Evolutionary conservation across 441 rosid genomes (phyloP), one percentile per base, ranked within the genome.

Genomic region (Gossypium aridum): DNA sequence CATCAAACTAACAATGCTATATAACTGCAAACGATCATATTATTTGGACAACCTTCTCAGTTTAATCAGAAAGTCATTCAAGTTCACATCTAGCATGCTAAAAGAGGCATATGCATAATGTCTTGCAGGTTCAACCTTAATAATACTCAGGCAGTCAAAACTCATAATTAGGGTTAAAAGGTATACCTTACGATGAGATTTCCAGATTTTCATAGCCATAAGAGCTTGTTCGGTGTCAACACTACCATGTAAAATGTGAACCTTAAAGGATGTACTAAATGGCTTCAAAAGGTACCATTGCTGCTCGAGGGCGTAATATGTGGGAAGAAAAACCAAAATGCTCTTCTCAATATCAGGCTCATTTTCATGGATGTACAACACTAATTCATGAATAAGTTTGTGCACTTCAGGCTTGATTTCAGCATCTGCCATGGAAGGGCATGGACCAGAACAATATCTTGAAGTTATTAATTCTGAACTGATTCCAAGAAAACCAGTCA

Each of bases 311-410:
- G 96, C 86, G 78, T 80, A 80, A 82, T 95, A 95, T 2, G 99
- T 92, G 69, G 98, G 99, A 83, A 95, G 98, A 83, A 95, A 95
- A 80, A 92, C 86, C 90, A 95, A 85, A 75, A 92, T 91, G 84
- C 98, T 83, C 87, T 92, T 95, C 76, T 92, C 97, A 64, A 88
- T 87, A 75, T 95, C 97, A 61, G 90, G 87, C 78, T 95, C 99
- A 78, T 85, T 87, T 75, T 77, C 53, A 83, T 95, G 91, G 81
- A 92, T 91, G 83, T 87, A 77, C 78, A 90, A 49, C 73, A 95
- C 83, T 81, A 95, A 87, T 79, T 88, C 83, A 84, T 87, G 86
- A 77, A 92, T 92, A 78, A 95, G 92, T 71, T 70, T 76, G 79
- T 95, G 96, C 79, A 91, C 83, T 80, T 90, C 84, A 76, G 95